Evolutionary conservation across 1,139 yeast genomes (phyloP), one percentile per base, ranked within the genome.

Genomic region (Cylindricascospora bacillispora): DNA sequence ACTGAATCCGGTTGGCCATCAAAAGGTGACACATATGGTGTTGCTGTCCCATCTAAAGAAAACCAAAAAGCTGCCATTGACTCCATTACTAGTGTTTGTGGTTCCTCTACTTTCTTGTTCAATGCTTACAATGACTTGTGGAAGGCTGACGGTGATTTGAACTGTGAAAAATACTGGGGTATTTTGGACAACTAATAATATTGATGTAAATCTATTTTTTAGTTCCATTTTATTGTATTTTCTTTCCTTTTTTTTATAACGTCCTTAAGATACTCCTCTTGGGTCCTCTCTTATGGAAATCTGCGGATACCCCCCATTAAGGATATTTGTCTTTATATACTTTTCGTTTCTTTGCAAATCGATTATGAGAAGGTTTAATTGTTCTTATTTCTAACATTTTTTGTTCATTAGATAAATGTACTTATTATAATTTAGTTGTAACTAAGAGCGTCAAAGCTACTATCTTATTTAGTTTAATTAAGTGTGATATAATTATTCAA

Each of bases 1-100:
- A 70, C 80, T 30, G 92, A 79, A 60, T 67, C 83, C 33, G 92
- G 92, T 34, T 79, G 89, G 89, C 92, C 92, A 49, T 70, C 78
- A 28, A 54, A 67, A 47, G 89, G 89, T 56, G 60, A 68, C 44
- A 57, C 70, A 35, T 66, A 62, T 48, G 83, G 83, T 54, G 63
- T 57, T 38, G 79, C 83, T 49, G 74, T 77, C 33, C 82, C 89
- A 26, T 74, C 82, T n/a, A 47, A 60, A 35, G 55, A 56, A 14
- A 77, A 78, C 59, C 86, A 77, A 58, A 44, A 60, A 24, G 54
- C 69, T 33, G 85, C 86, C 27, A 55, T 79, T 35, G 47, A 62
- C 33, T 65, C 80, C 34, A 68, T 79, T 41, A 61, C 62, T 34
- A 43, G 62, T n/a, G 43, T 60, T 12, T 63, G 74, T 52, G 82